Conservation (phyloP, 2,329 filamentous ascomycete species). For the Diaporthe citri region DNA sequence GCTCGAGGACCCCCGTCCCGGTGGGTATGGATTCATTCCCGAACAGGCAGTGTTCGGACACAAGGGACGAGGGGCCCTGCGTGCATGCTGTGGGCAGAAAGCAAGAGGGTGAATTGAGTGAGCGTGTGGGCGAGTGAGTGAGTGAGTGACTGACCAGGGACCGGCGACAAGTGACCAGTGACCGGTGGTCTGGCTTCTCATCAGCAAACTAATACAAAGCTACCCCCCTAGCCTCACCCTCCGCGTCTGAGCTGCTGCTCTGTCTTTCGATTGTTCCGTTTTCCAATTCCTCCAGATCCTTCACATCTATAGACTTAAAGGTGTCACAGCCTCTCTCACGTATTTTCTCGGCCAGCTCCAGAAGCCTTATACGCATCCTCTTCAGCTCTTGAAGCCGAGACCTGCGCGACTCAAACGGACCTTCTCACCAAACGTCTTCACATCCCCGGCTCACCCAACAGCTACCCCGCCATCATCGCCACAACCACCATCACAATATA, state of each 20-base stretch:
- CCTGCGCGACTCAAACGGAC: too few relatives aligned
- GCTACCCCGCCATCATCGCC: slow-evolving; percentile 36
- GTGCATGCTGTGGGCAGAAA: neutral
- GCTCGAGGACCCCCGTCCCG: slow-evolving; percentile 19
- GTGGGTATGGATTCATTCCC: slow-evolving; percentile 27
- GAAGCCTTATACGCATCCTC: neutral
- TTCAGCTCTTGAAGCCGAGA: neutral
- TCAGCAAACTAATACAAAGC: slow-evolving; percentile 36
- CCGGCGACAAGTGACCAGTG: neutral
- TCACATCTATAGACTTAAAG: neutral
- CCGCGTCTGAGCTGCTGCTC: neutral
- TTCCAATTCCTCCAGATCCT: neutral
- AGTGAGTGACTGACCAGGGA: slow-evolving; percentile 2
- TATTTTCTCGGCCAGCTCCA: neutral
- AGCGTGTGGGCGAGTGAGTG: neutral
- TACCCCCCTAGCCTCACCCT: slow-evolving; percentile 29
- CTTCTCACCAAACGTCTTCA: neutral
- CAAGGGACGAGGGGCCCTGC: slow-evolving; percentile 35
- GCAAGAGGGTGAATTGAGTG: neutral
- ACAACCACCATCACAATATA: neutral
- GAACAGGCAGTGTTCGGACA: slow-evolving; percentile 37
- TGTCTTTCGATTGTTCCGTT: slow-evolving; percentile 5
- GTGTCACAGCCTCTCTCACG: neutral
- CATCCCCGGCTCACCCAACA: slow-evolving; percentile 6
- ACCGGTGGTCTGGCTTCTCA: slow-evolving; percentile 13